Conservation (phyloP, 2,329 filamentous ascomycete genomes). For the Aureobasidium mangrovei region DNA sequence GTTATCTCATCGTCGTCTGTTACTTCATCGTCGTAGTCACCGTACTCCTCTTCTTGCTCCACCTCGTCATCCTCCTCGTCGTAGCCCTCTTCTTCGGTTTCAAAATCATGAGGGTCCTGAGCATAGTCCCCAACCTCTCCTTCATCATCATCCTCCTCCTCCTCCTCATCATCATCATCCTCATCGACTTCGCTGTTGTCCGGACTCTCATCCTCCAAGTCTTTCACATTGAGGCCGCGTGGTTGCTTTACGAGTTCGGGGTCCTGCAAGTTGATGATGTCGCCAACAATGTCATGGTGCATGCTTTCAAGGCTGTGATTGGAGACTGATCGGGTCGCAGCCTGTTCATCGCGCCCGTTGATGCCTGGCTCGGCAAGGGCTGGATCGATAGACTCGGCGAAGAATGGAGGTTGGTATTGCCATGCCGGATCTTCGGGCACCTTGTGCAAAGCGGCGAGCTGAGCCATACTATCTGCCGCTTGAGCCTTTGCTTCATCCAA, state of each 20-base stretch:
- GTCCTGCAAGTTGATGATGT: background rate
- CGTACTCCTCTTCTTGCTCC: conserved; percentile 8
- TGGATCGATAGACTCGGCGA: background rate
- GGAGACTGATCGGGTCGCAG: background rate
- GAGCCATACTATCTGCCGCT: background rate
- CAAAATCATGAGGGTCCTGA: conserved; percentile 2
- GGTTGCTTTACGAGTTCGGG: too few relatives aligned
- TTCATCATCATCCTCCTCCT: conserved; percentile 4
- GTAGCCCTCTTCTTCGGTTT: conserved; percentile 7
- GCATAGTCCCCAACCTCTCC: background rate
- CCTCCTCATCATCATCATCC: background rate
- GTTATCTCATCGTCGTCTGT: background rate
- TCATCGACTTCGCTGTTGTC: background rate
- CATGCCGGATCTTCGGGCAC: background rate
- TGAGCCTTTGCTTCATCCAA: background rate
- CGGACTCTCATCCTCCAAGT: background rate
- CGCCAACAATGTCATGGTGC: background rate
- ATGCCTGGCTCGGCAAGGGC: background rate
- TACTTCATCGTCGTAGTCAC: conserved; percentile 8
- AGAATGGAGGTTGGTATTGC: background rate
- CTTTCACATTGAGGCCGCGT: background rate
- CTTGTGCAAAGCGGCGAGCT: background rate
- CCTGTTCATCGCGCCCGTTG: background rate
- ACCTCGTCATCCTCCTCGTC: conserved; percentile 6
- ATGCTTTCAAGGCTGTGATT: background rate